Conservation (phyloP, 257 asterid species). For the Nicotiana obtusifolia region DNA sequence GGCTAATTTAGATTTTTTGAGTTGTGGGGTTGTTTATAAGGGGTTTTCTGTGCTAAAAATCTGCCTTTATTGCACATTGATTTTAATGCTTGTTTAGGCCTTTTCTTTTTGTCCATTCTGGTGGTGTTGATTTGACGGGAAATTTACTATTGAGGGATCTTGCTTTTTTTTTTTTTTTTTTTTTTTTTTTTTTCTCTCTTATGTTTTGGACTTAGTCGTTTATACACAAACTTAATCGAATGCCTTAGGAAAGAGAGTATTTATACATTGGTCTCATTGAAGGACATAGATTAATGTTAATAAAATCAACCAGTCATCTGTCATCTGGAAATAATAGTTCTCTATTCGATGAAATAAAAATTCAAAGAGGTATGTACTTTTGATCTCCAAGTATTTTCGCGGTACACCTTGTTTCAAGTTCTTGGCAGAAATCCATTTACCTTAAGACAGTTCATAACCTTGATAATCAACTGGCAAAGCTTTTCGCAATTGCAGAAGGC, state of each 20-base stretch:
- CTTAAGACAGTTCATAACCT: not conserved
- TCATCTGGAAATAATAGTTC: not conserved
- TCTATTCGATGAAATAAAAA: not conserved
- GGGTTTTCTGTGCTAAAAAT: not conserved
- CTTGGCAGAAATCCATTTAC: not conserved
- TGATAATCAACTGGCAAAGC: not conserved
- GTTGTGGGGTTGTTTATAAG: not conserved
- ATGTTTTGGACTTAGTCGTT: not conserved
- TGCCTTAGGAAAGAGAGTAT: not conserved
- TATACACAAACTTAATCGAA: not conserved
- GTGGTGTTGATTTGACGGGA: not conserved
- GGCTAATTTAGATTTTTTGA: not conserved
- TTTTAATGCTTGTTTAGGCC: not conserved
- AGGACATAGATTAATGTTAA: not conserved
- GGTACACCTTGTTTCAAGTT: not conserved
- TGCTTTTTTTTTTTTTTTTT: too few species aligned
- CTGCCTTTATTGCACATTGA: not conserved
- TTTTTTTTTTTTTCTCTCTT: not conserved
- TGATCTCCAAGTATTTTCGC: not conserved
- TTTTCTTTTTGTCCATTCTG: not conserved
- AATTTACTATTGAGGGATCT: not conserved
- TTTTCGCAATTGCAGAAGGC: not conserved
- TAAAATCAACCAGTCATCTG: not conserved
- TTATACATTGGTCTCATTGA: not conserved
- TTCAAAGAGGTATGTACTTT: not conserved